Conservation (phyloP, 495 filamentous ascomycete genomes). For the Xylaria nigripes region DNA sequence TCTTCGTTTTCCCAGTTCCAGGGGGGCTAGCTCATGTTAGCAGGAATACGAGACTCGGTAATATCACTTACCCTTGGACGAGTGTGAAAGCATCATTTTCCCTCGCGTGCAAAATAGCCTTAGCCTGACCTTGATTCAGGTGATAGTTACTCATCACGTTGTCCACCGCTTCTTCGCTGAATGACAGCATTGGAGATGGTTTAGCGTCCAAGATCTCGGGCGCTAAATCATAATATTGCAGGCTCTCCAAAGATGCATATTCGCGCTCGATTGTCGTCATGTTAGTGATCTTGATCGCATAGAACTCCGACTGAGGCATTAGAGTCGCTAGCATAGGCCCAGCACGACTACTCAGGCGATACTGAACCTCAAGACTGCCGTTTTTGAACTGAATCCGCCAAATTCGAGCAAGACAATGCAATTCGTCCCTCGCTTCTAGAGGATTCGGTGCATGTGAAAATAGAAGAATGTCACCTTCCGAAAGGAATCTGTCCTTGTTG, state of each 20-base stretch:
- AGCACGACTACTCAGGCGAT: constrained; percentile 51
- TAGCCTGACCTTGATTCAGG: constrained; percentile 85
- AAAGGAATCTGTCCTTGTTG: constrained; percentile 60
- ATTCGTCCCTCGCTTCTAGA: constrained; percentile 48
- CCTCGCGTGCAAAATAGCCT: constrained; percentile 79
- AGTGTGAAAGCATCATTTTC: constrained; percentile 95
- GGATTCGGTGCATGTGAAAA: constrained; percentile 66
- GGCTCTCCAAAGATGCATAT: constrained; percentile 78
- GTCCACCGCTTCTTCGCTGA: constrained; percentile 61
- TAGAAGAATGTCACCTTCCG: constrained; percentile 83
- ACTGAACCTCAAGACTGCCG: constrained; percentile 71
- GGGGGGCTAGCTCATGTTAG: constrained; percentile 52
- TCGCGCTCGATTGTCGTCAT: constrained; percentile 91
- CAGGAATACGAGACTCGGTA: neutral
- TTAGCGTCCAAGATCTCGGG: constrained; percentile 81
- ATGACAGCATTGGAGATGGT: constrained; percentile 76
- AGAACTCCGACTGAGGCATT: constrained; percentile 50
- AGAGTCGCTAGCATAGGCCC: constrained; percentile 33
- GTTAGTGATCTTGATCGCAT: constrained; percentile 72
- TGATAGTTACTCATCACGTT: constrained; percentile 64
- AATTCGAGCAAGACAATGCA: constrained; percentile 82
- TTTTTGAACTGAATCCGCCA: constrained; percentile 71
- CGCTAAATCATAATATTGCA: constrained; percentile 93
- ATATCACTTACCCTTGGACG: constrained; percentile 64
- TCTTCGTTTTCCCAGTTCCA: constrained; percentile 96